These are phyloP conservation scores for Paramecium tetraurelia DNA, from an alignment of 73 alveolate species.

Conservation along the genomic window DNA sequence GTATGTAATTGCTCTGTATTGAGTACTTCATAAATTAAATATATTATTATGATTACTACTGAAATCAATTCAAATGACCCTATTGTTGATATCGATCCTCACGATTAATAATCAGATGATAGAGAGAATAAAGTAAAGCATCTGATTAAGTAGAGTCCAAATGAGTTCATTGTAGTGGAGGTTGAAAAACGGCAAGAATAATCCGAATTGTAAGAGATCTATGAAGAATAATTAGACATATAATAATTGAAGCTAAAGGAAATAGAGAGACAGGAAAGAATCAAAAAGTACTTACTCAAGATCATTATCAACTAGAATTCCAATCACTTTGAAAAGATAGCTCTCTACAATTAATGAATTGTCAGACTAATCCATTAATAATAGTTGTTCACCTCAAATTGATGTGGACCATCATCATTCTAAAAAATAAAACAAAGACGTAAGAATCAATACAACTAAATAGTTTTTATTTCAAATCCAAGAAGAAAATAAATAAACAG, in stretches of 20 bases:
- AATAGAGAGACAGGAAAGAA: not conserved
- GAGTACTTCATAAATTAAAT: not conserved
- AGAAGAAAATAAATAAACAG: not conserved
- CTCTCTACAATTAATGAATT: not conserved
- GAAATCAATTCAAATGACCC: not conserved
- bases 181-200: not conserved
- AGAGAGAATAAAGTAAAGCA: not conserved
- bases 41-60: not conserved
- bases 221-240: not conserved
- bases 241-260: not conserved
- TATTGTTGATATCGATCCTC: not conserved
- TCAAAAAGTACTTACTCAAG: not conserved
- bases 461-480: not conserved
- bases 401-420: not conserved
- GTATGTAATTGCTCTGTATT: not conserved
- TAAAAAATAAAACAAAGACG: not conserved
- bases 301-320: not conserved
- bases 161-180: not conserved
- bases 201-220: not conserved
- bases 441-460: not conserved
- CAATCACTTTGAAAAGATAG: not conserved
- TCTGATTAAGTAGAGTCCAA: not conserved
- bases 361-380: not conserved
- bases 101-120: not conserved
- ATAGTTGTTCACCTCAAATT: not conserved